A percentile compares a stretch with the other conserved stretches of the same genome.
Conservation (phyloP, 768 basidiomycete species). For the Boletus tylopilopsis region DNA sequence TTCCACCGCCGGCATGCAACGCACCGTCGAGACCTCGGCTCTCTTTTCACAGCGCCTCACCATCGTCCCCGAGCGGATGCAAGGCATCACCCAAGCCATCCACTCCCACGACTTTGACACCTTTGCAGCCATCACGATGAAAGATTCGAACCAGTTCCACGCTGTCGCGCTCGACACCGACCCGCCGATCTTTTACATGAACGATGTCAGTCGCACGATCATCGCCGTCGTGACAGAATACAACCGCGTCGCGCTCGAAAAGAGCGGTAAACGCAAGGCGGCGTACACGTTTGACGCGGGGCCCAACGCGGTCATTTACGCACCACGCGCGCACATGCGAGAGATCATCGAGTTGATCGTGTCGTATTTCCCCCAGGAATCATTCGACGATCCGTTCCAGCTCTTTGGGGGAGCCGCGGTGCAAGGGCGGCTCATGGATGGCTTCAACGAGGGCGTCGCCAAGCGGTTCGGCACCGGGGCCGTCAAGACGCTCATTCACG, state of each 20-base stretch:
- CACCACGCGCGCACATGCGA: slow-evolving; percentile 69
- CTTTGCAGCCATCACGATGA: slow-evolving; percentile 93
- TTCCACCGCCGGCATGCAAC: slow-evolving; percentile 96
- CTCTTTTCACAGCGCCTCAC: slow-evolving; percentile 89
- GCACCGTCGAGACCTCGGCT: slow-evolving; percentile 87
- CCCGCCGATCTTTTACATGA: slow-evolving; percentile 99
- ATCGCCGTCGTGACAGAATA: slow-evolving; percentile 88
- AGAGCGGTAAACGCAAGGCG: slow-evolving; percentile 62
- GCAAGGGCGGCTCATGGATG: slow-evolving; percentile 52
- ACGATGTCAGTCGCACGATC: slow-evolving; percentile 94
- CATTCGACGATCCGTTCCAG: slow-evolving; percentile 74
- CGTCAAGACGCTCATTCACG: slow-evolving; percentile 90
- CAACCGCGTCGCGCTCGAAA: slow-evolving; percentile 72
- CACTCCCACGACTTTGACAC: slow-evolving; percentile 72
- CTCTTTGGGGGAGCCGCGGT: slow-evolving; percentile 47
- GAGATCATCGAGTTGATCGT: slow-evolving; percentile 75
- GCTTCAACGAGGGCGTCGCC: slow-evolving; percentile 78
- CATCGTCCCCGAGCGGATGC: slow-evolving; percentile 89
- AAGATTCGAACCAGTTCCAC: slow-evolving; percentile 98
- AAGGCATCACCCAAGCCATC: slow-evolving; percentile 78
- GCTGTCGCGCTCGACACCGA: slow-evolving; percentile 95
- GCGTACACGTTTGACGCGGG: slow-evolving; percentile 99
- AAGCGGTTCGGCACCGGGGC: slow-evolving; percentile 70
- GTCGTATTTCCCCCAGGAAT: slow-evolving; percentile 81
- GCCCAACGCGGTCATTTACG: slow-evolving; percentile 97